Base-by-base conservation (phyloP, 371 early-diverging fungal species). In the Mucor velutinosus region DNA sequence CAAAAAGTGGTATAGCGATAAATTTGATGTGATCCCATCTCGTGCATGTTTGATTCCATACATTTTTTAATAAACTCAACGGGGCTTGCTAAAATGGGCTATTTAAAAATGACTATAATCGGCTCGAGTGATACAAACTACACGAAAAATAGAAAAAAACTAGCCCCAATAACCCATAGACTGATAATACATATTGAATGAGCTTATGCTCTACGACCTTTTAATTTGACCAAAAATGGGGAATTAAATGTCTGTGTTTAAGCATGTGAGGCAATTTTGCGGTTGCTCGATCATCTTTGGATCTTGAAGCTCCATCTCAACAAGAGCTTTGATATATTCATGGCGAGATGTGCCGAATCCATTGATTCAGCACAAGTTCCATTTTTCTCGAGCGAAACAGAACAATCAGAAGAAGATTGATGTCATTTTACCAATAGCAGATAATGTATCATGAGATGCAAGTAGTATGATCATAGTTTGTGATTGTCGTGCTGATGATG, bases 21-120 rank as follows among this genome's bases (percentile, higher is more conserved):
- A 62, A 25, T 81, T 77, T 58, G 61, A 67, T 1, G 25, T 29
- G 0, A 60, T 71, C 23, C 70, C 76, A 3, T 2, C 17, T 12
- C 55, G 70, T 56, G 69, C 68, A 14, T 74, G 76, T 37, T 65
- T 81, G 33, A 51, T 81, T 4, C 81, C 81, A 1, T 62, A 29
- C 15, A 14, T 80, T 30, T 75, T 74, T 61, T 80, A 73, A 66
- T 35, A 33, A 32, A 37, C 7, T 37, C 14, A 37, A 2, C 14
- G 14, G 7, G 33, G 7, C 33, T n/a, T n/a, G n/a, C n/a, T n/a
- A n/a, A n/a, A n/a, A n/a, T n/a, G n/a, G n/a, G n/a, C n/a, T n/a
- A n/a, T n/a, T 37, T 37, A 29, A 37, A 37, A 37, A 14, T 14
- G 1, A 14, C 14, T 37, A 37, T 4, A 14, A 37, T 37, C 1